Conservation (phyloP, 164 flowering plant genomes). For the Magnolia officinalis region DNA sequence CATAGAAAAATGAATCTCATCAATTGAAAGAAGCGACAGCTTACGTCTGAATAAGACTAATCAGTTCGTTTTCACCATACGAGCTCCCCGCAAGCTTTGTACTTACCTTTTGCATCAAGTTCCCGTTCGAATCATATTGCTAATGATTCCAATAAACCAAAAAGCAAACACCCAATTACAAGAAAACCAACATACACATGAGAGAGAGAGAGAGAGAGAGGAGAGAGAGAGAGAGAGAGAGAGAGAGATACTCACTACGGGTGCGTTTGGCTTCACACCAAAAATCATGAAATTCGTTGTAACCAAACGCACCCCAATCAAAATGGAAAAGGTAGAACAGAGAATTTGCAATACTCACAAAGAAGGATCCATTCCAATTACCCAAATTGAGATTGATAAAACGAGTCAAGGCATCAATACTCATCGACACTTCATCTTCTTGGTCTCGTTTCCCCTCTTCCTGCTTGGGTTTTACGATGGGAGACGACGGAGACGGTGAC, state of each 20-base stretch:
- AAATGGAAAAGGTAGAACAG: not conserved
- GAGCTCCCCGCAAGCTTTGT: conserved; percentile 74
- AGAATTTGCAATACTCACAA: conserved; percentile 32
- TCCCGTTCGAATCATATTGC: conserved; percentile 85
- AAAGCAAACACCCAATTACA: not conserved
- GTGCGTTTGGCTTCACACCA: not conserved
- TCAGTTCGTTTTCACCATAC: conserved; percentile 89
- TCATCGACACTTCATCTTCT: conserved; percentile 31
- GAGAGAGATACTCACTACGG: not conserved
- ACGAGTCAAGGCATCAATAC: conserved; percentile 48
- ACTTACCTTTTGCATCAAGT: conserved; percentile 56
- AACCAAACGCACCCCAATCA: not conserved
- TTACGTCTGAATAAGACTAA: conserved; percentile 92
- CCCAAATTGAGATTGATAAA: conserved; percentile 71
- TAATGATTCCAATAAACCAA: conserved; percentile 15
- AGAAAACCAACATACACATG: not conserved
- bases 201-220: not conserved
- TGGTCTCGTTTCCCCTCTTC: conserved; percentile 8
- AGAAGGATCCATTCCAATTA: conserved; percentile 68
- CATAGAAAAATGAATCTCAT: not conserved
- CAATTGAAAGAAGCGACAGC: not conserved
- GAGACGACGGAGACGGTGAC: conserved; percentile 22
- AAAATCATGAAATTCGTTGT: not conserved
- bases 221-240: not conserved
- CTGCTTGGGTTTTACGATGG: conserved; percentile 9